Evolutionary conservation across 2,329 filamentous ascomycete genomes (phyloP), one percentile per base, ranked within the genome.

Genomic region (Phyllachora maydis): DNA sequence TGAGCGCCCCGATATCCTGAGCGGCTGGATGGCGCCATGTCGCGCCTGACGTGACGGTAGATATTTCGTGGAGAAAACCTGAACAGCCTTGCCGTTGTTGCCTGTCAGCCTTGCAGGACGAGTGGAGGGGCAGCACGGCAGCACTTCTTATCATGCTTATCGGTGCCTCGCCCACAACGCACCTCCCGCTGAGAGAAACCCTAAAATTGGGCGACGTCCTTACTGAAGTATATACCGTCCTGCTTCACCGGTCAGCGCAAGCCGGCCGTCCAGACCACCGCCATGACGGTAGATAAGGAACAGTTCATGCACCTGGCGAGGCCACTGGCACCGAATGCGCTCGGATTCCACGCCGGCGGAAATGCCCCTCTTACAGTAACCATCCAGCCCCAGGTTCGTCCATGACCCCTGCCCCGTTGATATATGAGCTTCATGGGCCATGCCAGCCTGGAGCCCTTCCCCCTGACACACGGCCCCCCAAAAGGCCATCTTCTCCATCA

Each of bases 271-370:
- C n/a, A n/a, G n/a, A n/a, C n/a, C n/a, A n/a, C n/a, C n/a, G n/a
- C n/a, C 53, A 92, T 91, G 82, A 74, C 79, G 50, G 58, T 66
- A 44, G 58, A 71, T 48, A 62, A 67, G 41, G 76, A 85, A 50
- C 75, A 77, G 34, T 95, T 92, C 60, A 71, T 95, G 43, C 88
- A 98, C 52, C 74, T 98, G 37, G 74, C 85, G 45, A 72, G 88
- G 51, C 88, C 88, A 42, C 63, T 95, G 43, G 82, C 81, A 49
- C 81, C 82, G 37, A 71, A 74, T 32, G 59, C 67, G 29, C 60
- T 82, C 40, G 77, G 76, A 46, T 69, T 77, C 44, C 76, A 81
- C 52, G 71, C 74, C 43, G 82, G 74, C 40, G n/a, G n/a, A n/a
- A 85, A 82, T 49, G 75, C 82, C 53, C 88, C 88, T 52, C 68